Conservation (phyloP, 768 basidiomycete genomes). For the Cystobasidium tubakii region DNA sequence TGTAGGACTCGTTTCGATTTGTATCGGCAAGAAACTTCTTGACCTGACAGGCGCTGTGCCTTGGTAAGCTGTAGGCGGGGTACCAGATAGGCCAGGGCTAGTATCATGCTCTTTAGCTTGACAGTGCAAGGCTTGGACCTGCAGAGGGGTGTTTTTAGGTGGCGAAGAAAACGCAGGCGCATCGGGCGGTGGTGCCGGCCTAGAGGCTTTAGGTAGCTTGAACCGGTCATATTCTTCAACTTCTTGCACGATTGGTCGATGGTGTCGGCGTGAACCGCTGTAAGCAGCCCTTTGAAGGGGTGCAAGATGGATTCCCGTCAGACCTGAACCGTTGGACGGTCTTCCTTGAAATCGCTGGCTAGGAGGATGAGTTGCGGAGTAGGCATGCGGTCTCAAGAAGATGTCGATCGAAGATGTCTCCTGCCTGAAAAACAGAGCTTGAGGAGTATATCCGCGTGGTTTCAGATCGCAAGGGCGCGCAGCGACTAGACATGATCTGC, state of each 20-base stretch:
- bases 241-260: neutral
- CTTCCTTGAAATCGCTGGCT: too few species aligned
- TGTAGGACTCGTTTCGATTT: neutral
- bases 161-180: neutral
- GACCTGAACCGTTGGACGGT: too few species aligned
- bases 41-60: neutral
- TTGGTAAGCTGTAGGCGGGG: neutral
- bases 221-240: neutral
- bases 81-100: neutral
- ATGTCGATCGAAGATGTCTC: too few species aligned
- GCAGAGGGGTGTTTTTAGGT: neutral
- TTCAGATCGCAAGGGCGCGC: neutral
- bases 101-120: neutral
- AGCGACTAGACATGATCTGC: neutral
- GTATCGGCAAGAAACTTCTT: neutral
- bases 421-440: too few species aligned
- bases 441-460: neutral
- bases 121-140: too few species aligned
- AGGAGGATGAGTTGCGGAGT: too few species aligned
- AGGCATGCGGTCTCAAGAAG: too few species aligned
- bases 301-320: too few species aligned
- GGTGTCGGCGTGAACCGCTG: too few species aligned
- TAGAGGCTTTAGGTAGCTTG: neutral
- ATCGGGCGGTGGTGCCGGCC: neutral
- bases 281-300: too few species aligned